A percentile compares a stretch with the other conserved stretches of the same genome.
phyloP scores from a whole-genome alignment of 768 basidiomycete genomes.

The Mycena olivaceomarginata region DNA sequence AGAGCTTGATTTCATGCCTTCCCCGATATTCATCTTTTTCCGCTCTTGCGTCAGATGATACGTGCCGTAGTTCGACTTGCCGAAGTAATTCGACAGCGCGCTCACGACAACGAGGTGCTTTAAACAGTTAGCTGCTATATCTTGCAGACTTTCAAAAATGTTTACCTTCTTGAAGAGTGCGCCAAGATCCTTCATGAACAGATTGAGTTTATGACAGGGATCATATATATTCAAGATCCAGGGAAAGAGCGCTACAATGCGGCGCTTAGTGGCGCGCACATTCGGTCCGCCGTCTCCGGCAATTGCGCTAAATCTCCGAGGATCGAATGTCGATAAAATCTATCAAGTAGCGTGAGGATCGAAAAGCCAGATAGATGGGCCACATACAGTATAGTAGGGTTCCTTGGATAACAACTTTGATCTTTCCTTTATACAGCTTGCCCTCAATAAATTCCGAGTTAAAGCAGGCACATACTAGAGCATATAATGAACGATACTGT shows the following conservation, averaged over 20 bases:
- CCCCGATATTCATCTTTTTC: conserved; percentile 39
- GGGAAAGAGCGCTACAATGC: conserved; percentile 35
- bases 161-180: conserved; percentile 51
- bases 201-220: conserved; percentile 54
- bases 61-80: conserved; percentile 52
- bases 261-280: conserved; percentile 45
- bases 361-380: not conserved
- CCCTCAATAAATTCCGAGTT: too few relatives aligned
- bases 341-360: conserved; percentile 13
- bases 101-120: conserved; percentile 47
- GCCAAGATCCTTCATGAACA: conserved; percentile 52
- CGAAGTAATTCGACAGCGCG: conserved; percentile 51
- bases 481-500: too few relatives aligned
- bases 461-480: too few relatives aligned
- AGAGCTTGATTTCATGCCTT: conserved; percentile 49
- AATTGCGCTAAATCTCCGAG: conserved; percentile 45
- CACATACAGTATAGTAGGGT: too few relatives aligned
- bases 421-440: too few relatives aligned
- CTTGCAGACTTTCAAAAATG: not conserved
- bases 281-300: conserved; percentile 53
- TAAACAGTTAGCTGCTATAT: not conserved
- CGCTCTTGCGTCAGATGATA: conserved; percentile 45
- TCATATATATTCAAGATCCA: conserved; percentile 55
- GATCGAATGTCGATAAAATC: conserved; percentile 37
- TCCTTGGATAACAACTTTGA: too few relatives aligned